These are phyloP conservation scores for Pelagomonas calceolata DNA, from an alignment of 108 stramenopile species.

Conservation along the genomic window DNA sequence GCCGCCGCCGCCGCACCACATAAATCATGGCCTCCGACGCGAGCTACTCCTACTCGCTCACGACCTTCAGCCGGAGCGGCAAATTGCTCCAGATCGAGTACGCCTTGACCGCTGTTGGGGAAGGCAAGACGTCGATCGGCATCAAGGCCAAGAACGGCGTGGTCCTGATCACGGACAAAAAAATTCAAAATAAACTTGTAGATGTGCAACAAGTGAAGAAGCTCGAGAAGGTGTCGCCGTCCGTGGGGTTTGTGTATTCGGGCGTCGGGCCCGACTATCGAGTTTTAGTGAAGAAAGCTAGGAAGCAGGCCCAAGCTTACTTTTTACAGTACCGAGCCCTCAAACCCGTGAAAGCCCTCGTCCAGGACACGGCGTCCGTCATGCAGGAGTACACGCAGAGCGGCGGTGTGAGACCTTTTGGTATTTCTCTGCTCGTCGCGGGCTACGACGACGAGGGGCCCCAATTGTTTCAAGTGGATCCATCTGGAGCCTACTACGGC, in stretches of 20 bases:
- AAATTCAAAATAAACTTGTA: conserved; percentile 70
- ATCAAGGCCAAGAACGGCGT: conserved; percentile 95
- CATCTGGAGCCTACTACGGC: conserved; percentile 91
- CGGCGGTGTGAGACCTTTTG: conserved; percentile 96
- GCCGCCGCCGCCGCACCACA: too few relatives aligned
- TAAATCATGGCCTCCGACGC: too few relatives aligned
- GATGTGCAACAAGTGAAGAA: conserved; percentile 74
- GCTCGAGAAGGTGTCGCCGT: conserved; percentile 74
- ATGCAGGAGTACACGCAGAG: conserved; percentile 90
- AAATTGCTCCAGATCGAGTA: conserved; percentile 98
- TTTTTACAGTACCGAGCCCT: conserved; percentile 71
- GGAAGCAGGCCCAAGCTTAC: conserved; percentile 87
- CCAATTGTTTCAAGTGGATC: conserved; percentile 92
- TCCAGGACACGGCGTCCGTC: conserved; percentile 79
- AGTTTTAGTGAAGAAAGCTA: conserved; percentile 81
- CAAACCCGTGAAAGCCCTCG: conserved; percentile 83
- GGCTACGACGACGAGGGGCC: conserved; percentile 92
- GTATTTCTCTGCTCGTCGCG: conserved; percentile 82
- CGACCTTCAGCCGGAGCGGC: conserved; percentile 93
- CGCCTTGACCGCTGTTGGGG: conserved; percentile 91
- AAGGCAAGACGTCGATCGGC: conserved; percentile 89
- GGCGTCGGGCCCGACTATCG: conserved; percentile 98
- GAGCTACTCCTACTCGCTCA: conserved; percentile 92
- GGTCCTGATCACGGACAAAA: conserved; percentile 97
- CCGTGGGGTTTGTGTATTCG: conserved; percentile 84